Base-by-base conservation (phyloP, 768 basidiomycete species). In the Kwoniella pini region DNA sequence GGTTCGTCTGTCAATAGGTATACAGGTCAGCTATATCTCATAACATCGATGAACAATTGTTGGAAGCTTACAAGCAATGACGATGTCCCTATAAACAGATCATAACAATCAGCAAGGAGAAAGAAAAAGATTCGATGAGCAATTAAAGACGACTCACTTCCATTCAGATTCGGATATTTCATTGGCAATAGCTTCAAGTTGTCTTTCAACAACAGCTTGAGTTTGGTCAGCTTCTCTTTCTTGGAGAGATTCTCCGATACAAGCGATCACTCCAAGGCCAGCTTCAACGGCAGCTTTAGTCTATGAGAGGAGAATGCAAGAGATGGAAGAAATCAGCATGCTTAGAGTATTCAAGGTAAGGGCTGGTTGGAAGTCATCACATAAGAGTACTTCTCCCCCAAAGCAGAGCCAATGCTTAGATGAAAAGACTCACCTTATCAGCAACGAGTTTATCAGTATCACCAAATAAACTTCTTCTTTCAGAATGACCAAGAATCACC, bases 401-500 rank as follows among this genome's bases (percentile, higher is more conserved):
- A n/a, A n/a, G n/a, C n/a, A n/a, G n/a, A n/a, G n/a, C n/a, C n/a
- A n/a, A n/a, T n/a, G n/a, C n/a, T n/a, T n/a, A n/a, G n/a, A n/a
- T n/a, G n/a, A 51, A 13, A 13, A 4, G 19, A 61, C 59, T 27
- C 59, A 61, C 59, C 83, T 97, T 98, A 65, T 83, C 81, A 11
- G 91, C 94, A 63, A 98, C 87, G 44, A 87, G 66, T 56, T 85
- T 86, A 57, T 89, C 90, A 27, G 87, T 84, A 79, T 99, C 96
- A 74, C 87, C 84, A 84, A 98, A 99, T 65, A 93, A 78, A 7
- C 90, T 88, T 63, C 96, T 88, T 66, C 96, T 90, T 80, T 99
- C 96, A 44, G 94, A 97, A 83, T 99, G 96, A 36, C 95, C 95
- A 51, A 97, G 85, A 79, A 99, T 88, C 68, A 96, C 92, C 77